Evolutionary conservation across 2,329 filamentous ascomycete genomes (phyloP).

Genomic region (Talaromyces sp.): DNA sequence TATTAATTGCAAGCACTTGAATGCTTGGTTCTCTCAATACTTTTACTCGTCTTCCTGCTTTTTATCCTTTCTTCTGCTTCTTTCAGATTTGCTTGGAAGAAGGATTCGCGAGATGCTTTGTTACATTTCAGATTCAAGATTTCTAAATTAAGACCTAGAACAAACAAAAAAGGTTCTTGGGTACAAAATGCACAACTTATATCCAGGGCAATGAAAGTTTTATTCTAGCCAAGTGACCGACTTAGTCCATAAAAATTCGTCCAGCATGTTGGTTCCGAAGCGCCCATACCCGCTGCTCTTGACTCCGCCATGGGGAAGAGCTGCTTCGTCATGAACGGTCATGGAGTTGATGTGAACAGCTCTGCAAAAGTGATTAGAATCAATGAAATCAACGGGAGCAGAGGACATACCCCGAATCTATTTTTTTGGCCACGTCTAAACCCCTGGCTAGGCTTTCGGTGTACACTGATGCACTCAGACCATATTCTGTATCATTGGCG

Average conservation of each 20-base stretch:
- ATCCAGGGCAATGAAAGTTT: too few relatives aligned
- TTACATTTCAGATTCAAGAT: too few relatives aligned
- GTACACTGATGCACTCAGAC: conserved; percentile 33
- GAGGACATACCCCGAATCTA: background rate
- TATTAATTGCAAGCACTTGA: too few relatives aligned
- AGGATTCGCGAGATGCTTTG: too few relatives aligned
- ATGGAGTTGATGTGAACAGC: conserved; percentile 32
- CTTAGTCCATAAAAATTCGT: conserved; percentile 64
- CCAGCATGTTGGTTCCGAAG: conserved; percentile 49
- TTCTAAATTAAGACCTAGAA: too few relatives aligned
- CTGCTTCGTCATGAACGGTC: conserved; percentile 33
- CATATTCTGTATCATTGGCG: conserved; percentile 28
- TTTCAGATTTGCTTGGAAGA: too few relatives aligned
- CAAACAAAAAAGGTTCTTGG: too few relatives aligned
- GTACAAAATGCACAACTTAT: too few relatives aligned
- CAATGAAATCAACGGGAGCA: background rate
- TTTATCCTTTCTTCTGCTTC: too few relatives aligned
- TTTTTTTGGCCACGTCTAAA: conserved; percentile 25
- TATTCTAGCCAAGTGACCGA: conserved; percentile 52
- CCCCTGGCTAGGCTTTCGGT: conserved; percentile 27
- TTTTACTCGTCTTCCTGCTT: too few relatives aligned
- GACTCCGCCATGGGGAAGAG: conserved; percentile 64
- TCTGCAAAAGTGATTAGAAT: conserved; percentile 16
- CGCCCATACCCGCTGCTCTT: conserved; percentile 64
- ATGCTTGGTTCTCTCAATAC: too few relatives aligned